phyloP scores from a whole-genome alignment of 495 filamentous ascomycete species.

The Aspergillus nidulans region DNA sequence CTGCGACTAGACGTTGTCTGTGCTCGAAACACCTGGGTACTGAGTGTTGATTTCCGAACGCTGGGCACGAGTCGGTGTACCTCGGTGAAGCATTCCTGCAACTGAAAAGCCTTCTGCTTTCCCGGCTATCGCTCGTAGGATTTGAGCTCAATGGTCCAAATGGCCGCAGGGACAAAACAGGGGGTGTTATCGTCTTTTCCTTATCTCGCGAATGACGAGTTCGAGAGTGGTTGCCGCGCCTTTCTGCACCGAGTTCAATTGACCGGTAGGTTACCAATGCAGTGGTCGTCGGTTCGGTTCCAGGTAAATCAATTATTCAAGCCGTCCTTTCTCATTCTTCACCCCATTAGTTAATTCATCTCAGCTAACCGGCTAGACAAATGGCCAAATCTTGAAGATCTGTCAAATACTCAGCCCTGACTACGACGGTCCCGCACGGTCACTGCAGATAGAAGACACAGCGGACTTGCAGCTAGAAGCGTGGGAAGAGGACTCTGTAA shows the following conservation, averaged over 20 bases:
- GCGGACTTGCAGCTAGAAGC: conserved; percentile 22
- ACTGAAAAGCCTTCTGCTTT: conserved; percentile 5
- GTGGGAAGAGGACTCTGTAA: conserved; percentile 33
- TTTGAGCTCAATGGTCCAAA: conserved; percentile 11
- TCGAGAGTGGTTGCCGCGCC: conserved; percentile 55
- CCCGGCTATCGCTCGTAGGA: conserved; percentile 10
- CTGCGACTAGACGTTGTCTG: background rate
- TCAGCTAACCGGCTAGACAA: conserved; percentile 24
- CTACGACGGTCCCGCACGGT: background rate
- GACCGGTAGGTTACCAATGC: conserved; percentile 14
- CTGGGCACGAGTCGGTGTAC: conserved; percentile 12
- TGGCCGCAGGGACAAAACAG: conserved; percentile 11
- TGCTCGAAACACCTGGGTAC: background rate
- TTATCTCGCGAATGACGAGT: conserved; percentile 56
- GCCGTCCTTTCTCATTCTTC: conserved; percentile 1
- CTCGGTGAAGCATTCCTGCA: conserved; percentile 1
- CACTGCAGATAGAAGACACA: conserved; percentile 15
- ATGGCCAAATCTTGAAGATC: conserved; percentile 32
- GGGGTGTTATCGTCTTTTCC: conserved; percentile 36
- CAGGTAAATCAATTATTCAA: conserved; percentile 21
- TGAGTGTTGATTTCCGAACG: background rate
- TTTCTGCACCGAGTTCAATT: conserved; percentile 49
- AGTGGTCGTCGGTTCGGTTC: conserved; percentile 28
- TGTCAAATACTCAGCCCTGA: conserved; percentile 23
- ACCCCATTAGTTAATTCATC: conserved; percentile 7